A percentile compares a stretch with the other conserved stretches of the same genome.
Evolutionary conservation across 805 yeast genomes (phyloP).

Genomic region (Yarrowia deformans): DNA sequence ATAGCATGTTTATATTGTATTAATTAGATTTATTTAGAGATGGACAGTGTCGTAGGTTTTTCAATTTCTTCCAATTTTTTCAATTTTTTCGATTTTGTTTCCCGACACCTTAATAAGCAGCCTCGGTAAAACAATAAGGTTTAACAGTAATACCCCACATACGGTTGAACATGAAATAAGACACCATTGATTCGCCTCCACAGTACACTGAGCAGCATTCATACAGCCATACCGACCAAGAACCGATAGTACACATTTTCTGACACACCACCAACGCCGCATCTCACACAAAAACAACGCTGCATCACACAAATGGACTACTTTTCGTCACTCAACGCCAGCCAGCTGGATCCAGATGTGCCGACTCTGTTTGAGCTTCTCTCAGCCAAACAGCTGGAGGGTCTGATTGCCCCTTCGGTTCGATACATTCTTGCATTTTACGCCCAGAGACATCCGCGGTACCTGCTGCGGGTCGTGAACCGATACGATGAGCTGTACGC

Average conservation of each 20-base stretch:
- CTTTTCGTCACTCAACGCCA: slow-evolving; percentile 78
- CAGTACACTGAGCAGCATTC: neutral
- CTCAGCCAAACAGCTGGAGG: slow-evolving; percentile 80
- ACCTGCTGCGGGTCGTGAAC: slow-evolving; percentile 66
- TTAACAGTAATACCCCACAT: slow-evolving; percentile 16
- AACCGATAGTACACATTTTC: neutral
- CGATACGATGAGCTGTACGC: slow-evolving; percentile 79
- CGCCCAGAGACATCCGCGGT: slow-evolving; percentile 77
- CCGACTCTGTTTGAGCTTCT: slow-evolving; percentile 91
- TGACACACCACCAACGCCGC: neutral
- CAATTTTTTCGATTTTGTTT: too few species aligned
- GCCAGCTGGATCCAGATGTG: slow-evolving; percentile 71
- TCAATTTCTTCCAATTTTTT: too few species aligned
- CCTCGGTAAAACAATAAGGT: slow-evolving; percentile 13
- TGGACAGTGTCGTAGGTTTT: too few species aligned
- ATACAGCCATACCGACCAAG: too few species aligned
- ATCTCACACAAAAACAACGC: neutral
- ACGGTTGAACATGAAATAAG: slow-evolving; percentile 33
- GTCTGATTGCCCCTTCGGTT: slow-evolving; percentile 79
- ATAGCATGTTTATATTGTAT: slow-evolving; percentile 21
- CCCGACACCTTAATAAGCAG: neutral
- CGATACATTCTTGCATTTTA: slow-evolving; percentile 81
- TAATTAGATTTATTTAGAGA: neutral
- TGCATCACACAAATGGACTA: slow-evolving; percentile 64
- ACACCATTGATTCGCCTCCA: slow-evolving; percentile 5